Percentiles rank a stretch among this genome's conserved stretches.
Conservation (phyloP, 768 basidiomycete genomes). For the Galerina marginata region DNA sequence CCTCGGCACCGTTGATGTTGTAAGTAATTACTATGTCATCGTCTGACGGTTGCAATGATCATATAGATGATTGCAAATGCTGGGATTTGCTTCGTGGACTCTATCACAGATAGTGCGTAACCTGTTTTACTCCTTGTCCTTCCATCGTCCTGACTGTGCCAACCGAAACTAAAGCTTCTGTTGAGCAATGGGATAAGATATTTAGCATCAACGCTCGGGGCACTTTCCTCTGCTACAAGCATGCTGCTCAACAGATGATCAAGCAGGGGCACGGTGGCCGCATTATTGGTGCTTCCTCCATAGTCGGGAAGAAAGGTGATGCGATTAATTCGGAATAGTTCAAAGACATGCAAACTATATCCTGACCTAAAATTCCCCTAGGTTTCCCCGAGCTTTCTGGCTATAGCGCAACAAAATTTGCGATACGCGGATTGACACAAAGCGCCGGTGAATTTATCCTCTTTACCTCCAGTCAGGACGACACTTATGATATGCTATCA, state of each 20-base stretch:
- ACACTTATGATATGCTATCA: neutral
- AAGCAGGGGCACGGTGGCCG: slow-evolving; percentile 58
- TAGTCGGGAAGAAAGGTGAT: slow-evolving; percentile 34
- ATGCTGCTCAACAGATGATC: slow-evolving; percentile 66
- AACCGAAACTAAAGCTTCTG: slow-evolving; percentile 27
- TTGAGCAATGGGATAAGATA: slow-evolving; percentile 45
- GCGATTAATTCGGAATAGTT: too few relatives aligned
- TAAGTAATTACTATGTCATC: slow-evolving; percentile 24
- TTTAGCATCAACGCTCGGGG: slow-evolving; percentile 62
- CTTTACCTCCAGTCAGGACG: neutral
- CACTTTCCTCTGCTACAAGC: slow-evolving; percentile 65
- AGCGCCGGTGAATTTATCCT: slow-evolving; percentile 32
- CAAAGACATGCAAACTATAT: too few relatives aligned
- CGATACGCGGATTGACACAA: slow-evolving; percentile 43
- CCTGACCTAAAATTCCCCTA: neutral
- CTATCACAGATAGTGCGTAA: slow-evolving; percentile 26
- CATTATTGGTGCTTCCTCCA: slow-evolving; percentile 53
- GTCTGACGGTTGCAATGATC: neutral
- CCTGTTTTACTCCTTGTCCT: neutral
- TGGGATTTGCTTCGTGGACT: slow-evolving; percentile 24
- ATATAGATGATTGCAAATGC: slow-evolving; percentile 40
- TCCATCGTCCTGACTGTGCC: neutral
- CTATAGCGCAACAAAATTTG: slow-evolving; percentile 43
- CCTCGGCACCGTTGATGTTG: slow-evolving; percentile 55
- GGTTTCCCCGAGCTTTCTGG: slow-evolving; percentile 3